Base-by-base conservation (phyloP, 2,329 filamentous ascomycete species). In the Lecanicillium sp. region DNA sequence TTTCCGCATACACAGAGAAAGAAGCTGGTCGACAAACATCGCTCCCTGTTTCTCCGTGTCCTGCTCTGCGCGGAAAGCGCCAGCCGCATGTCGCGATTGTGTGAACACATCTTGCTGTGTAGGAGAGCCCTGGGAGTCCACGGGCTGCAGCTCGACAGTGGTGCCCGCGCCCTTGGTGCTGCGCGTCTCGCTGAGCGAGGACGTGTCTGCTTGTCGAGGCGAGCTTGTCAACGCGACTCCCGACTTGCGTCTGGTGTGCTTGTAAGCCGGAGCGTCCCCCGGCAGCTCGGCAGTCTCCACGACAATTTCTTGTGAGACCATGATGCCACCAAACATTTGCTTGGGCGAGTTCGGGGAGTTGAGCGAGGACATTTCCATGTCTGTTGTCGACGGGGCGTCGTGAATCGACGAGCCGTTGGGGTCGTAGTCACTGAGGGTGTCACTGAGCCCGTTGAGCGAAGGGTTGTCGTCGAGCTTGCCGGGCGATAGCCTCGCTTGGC, bases 291-390 rank as follows among this genome's bases (percentile, higher is more conserved):
- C 38, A 14, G 21, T 44, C 29, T 65, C 56, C 5, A 65, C 61
- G 7, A 73, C 75, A 48, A 83, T 75, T 55, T 84, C 78, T 52
- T 80, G 77, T 20, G 76, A 78, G 6, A 83, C 74, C 67, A 82
- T 75, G 58, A 83, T 84, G 19, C 79, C 78, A 6, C 78, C 77
- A 42, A 72, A 69, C 8, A 59, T 51, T 58, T 54, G 39, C 60
- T 56, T 54, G 3, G 35, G 29, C n/a, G 36, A 10, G 7, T 14
- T 14, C n/a, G 35, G 4, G 23, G 15, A 20, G 17, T 15, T 23
- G 17, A 48, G 32, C 12, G 45, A 27, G 10, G 45, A 36, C 38
- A 48, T 36, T 36, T 48, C 45, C 15, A 48, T 6, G 23, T 48
- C 45, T 8, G 38, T 24, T 14, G 15, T 19, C 6, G 27, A 27